Conservation (phyloP, 768 basidiomycete species). For the Hypholoma sublateritium region DNA sequence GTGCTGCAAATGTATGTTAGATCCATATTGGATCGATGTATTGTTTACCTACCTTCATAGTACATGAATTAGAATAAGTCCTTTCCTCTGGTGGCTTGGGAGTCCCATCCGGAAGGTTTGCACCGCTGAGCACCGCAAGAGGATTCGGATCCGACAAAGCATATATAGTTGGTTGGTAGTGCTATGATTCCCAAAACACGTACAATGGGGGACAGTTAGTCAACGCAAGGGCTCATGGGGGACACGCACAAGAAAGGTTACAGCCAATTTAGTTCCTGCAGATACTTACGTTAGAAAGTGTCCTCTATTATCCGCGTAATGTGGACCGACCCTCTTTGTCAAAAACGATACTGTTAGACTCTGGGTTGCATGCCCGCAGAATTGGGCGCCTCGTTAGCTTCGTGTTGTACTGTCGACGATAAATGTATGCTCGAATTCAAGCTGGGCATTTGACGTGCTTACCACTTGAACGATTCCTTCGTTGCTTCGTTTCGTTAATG, state of each 20-base stretch:
- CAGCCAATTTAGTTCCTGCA: slow-evolving; percentile 60
- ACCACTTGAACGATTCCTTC: slow-evolving; percentile 60
- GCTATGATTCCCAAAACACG: slow-evolving; percentile 33
- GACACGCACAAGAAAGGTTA: slow-evolving; percentile 61
- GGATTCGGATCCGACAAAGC: slow-evolving; percentile 65
- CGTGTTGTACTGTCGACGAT: slow-evolving; percentile 37
- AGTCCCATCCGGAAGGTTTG: slow-evolving; percentile 54
- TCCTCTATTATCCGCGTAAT: neutral
- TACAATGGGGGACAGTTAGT: neutral
- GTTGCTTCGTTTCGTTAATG: slow-evolving; percentile 38
- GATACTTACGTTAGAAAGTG: neutral
- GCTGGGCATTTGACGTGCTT: slow-evolving; percentile 10
- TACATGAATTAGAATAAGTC: slow-evolving; percentile 70
- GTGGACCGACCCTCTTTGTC: slow-evolving; percentile 61
- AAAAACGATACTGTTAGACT: slow-evolving; percentile 67
- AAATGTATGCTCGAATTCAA: neutral
- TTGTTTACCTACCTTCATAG: slow-evolving; percentile 64
- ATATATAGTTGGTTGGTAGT: slow-evolving; percentile 73
- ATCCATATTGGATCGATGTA: neutral
- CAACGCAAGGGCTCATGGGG: neutral
- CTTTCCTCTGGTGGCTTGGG: slow-evolving; percentile 44
- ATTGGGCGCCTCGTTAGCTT: slow-evolving; percentile 40
- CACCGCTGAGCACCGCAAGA: slow-evolving; percentile 65
- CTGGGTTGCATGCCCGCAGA: slow-evolving; percentile 52
- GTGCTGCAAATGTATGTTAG: slow-evolving; percentile 43